A percentile compares a stretch with the other conserved stretches of the same genome.
Evolutionary conservation across 352 stramenopile species (phyloP).

Genomic region (Globisporangium radiosum): DNA sequence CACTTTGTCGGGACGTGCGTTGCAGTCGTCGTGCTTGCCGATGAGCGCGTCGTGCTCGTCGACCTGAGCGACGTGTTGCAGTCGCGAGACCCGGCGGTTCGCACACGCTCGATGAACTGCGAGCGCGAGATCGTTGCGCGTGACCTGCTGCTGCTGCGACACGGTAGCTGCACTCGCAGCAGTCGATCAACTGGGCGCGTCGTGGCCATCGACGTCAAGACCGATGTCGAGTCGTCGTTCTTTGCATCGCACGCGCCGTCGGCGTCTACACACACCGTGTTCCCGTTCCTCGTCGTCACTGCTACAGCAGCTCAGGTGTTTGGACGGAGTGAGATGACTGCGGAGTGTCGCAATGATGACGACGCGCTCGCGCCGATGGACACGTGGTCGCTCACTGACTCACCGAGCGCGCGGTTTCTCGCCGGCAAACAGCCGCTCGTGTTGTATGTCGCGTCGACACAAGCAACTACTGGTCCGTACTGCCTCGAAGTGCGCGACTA

Average conservation of each 20-base stretch:
- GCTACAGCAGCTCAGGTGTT: conserved; percentile 24
- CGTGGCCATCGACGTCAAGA: conserved; percentile 8
- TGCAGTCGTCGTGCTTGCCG: conserved; percentile 21
- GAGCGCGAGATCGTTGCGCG: conserved; percentile 28
- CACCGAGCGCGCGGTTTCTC: conserved; percentile 2
- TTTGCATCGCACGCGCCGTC: not conserved
- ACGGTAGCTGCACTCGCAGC: not conserved
- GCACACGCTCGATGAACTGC: not conserved
- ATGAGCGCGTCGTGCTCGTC: conserved; percentile 29
- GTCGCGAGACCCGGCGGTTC: no score
- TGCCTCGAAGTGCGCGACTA: conserved; percentile 39
- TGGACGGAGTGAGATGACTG: conserved; percentile 14
- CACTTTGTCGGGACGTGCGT: conserved; percentile 26
- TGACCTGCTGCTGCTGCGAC: conserved; percentile 16
- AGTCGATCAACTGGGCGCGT: conserved; percentile 4
- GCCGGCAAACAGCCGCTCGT: conserved; percentile 6
- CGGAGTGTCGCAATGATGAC: conserved; percentile 5
- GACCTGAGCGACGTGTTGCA: conserved; percentile 23
- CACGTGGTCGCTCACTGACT: conserved; percentile 21
- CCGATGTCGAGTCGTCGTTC: conserved; percentile 9
- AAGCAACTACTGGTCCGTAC: conserved; percentile 7
- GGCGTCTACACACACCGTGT: conserved; percentile 3
- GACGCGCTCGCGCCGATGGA: conserved; percentile 23
- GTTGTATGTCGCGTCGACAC: conserved; percentile 3
- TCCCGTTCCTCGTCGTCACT: conserved; percentile 10